Base-by-base conservation (phyloP, 2,329 filamentous ascomycete genomes). In the Keithomyces neogunnii region DNA sequence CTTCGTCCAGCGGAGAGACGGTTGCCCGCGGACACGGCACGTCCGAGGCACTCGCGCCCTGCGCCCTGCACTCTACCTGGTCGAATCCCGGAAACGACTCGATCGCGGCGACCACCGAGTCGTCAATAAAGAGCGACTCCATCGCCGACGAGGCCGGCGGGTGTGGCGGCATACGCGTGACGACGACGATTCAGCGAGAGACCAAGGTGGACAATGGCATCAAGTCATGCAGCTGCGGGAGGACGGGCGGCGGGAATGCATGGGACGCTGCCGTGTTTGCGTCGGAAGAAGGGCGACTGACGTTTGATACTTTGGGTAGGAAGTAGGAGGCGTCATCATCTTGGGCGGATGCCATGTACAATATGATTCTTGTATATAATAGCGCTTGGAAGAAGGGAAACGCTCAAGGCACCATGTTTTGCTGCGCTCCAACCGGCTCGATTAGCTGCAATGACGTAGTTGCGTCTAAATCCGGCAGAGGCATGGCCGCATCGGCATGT, bases 141-240 rank as follows among this genome's bases (percentile, higher is more conserved):
- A 29, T 45, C 5, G n/a, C 32, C 5, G 9, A 26, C 26, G 26
- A 8, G 19, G 3, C 19, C 5, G 11, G 4, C 10, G 39, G 8
- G 5, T 42, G n/a, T 6, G 38, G 47, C 13, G 59, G 57, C 31
- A 68, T 70, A n/a, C 50, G 68, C 35, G 64, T 69, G 11, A 69
- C 68, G 13, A 71, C 66, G 4, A 69, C 68, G 4, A 69, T 69
- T 50, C 57, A 64, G 53, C 58, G 64, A 30, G 65, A 69, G 48
- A 65, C 60, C 51, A 59, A 59, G n/a, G 60, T 62, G 1, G 59
- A 52, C 26, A 6, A 6, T 3, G 39, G n/a, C 19, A 55, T 56
- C 5, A n/a, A 45, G 11, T 11, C n/a, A 7, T n/a, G n/a, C 2
- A n/a, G 38, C 11, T 32, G 31, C 4, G 11, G 29, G 4, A 35